These are phyloP conservation scores for Euphorbia lathyris DNA, from an alignment of 345 rosid species.

Conservation along the genomic window DNA sequence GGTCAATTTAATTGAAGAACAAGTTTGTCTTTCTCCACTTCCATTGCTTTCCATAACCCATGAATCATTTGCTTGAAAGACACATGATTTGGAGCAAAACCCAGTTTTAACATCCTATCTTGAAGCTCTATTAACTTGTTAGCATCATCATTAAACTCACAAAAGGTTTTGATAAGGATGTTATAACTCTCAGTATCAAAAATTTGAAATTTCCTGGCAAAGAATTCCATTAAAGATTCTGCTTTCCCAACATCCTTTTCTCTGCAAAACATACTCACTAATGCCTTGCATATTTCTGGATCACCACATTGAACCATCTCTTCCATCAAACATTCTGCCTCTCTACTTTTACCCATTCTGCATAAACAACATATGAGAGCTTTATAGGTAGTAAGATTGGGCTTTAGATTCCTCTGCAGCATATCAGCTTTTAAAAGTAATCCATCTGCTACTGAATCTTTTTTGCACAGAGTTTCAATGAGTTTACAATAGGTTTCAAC, in stretches of 20 bases:
- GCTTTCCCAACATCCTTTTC: conserved; percentile 51
- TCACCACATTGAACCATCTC: conserved; percentile 67
- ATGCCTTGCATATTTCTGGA: conserved; percentile 45
- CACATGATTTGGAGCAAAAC: no score
- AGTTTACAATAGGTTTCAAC: conserved; percentile 41
- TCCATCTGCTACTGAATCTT: conserved; percentile 24
- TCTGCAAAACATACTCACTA: conserved; percentile 56
- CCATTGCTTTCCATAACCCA: no score
- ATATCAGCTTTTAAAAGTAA: conserved; percentile 48
- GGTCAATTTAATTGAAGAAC: no score
- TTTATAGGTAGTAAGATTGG: conserved; percentile 33
- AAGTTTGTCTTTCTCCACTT: no score
- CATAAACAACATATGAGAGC: conserved; percentile 59
- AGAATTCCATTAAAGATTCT: conserved; percentile 46
- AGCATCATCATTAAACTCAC: conserved; percentile 48
- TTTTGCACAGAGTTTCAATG: conserved; percentile 50
- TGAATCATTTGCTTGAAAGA: no score
- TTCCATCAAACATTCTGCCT: conserved; percentile 54
- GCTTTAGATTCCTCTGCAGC: conserved; percentile 33
- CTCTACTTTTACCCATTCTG: conserved; percentile 36
- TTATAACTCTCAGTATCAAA: conserved; percentile 59
- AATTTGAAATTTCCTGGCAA: conserved; percentile 54
- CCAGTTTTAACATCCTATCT: no score
- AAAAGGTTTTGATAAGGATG: conserved; percentile 34
- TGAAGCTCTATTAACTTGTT: conserved; percentile 39